Evolutionary conservation across 345 rosid genomes (phyloP).

Genomic region (Pistacia integerrima): DNA sequence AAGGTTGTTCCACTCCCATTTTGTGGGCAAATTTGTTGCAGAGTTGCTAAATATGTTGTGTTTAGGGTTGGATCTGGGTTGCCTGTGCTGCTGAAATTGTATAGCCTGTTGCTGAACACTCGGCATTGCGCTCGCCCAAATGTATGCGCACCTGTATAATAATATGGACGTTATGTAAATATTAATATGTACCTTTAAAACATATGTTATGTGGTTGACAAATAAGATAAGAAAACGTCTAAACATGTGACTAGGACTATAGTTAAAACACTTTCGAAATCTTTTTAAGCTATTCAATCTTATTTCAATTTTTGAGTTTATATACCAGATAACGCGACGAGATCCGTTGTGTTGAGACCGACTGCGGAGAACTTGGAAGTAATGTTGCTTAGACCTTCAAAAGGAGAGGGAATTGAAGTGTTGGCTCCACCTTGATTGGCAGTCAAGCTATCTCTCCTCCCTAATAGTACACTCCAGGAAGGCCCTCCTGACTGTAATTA

Average conservation of each 20-base stretch:
- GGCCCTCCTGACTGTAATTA: conserved; percentile 73
- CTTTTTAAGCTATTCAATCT: too few species aligned
- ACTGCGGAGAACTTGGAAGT: conserved; percentile 57
- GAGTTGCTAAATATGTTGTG: conserved; percentile 31
- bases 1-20: conserved; percentile 20
- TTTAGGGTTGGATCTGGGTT: conserved; percentile 40
- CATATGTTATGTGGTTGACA: too few species aligned
- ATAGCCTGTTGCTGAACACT: conserved; percentile 39
- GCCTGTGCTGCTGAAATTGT: conserved; percentile 41
- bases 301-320: too few species aligned
- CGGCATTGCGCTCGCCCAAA: conserved; percentile 48
- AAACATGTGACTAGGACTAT: too few species aligned
- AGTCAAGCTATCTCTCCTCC: conserved; percentile 71
- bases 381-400: conserved; percentile 42
- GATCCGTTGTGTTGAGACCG: conserved; percentile 64
- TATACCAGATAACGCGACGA: conserved; percentile 73
- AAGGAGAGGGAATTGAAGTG: conserved; percentile 55
- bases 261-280: too few species aligned
- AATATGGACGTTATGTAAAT: neutral
- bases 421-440: conserved; percentile 55
- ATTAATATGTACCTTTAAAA: too few species aligned
- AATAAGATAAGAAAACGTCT: too few species aligned
- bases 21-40: conserved; percentile 41
- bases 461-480: conserved; percentile 59
- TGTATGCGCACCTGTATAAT: conserved; percentile 43